Percentiles rank a stretch among this genome's conserved stretches.
Evolutionary conservation across 225 moss, liverwort and hornwort species (phyloP).

Genomic region (Thuidium tamariscinum): DNA sequence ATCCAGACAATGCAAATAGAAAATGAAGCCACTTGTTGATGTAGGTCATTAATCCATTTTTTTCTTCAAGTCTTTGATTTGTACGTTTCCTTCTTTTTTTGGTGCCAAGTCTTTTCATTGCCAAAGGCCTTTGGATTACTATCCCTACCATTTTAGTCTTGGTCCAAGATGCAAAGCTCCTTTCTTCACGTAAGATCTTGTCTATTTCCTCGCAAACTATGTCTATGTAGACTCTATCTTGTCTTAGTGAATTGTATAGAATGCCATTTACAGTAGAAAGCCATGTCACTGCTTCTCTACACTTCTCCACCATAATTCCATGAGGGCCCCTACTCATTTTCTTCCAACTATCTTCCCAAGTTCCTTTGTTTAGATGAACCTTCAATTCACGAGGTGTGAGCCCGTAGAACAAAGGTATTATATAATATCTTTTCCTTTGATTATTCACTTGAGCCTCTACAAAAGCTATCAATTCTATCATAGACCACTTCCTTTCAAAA

Average conservation of each 20-base stretch:
- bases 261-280: fast-evolving
- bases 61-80: neutral
- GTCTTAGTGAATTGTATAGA: fast-evolving
- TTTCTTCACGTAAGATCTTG: neutral
- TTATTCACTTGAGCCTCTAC: neutral
- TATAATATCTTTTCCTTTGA: fast-evolving
- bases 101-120: no score
- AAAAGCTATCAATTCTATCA: neutral
- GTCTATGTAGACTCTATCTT: neutral
- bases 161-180: neutral
- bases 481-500: neutral
- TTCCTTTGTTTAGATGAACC: fast-evolving
- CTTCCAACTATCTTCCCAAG: neutral
- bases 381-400: fast-evolving
- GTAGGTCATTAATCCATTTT: neutral
- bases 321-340: neutral
- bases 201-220: neutral
- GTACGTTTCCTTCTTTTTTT: neutral
- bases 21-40: neutral
- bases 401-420: neutral
- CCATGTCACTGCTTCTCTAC: neutral
- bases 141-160: neutral
- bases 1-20: neutral
- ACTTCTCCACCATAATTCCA: neutral
- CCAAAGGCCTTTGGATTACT: neutral